A percentile compares a stretch with the other conserved stretches of the same genome.
phyloP scores from a whole-genome alignment of 2,329 filamentous ascomycete genomes.

The Hymenoscyphus linearis region DNA sequence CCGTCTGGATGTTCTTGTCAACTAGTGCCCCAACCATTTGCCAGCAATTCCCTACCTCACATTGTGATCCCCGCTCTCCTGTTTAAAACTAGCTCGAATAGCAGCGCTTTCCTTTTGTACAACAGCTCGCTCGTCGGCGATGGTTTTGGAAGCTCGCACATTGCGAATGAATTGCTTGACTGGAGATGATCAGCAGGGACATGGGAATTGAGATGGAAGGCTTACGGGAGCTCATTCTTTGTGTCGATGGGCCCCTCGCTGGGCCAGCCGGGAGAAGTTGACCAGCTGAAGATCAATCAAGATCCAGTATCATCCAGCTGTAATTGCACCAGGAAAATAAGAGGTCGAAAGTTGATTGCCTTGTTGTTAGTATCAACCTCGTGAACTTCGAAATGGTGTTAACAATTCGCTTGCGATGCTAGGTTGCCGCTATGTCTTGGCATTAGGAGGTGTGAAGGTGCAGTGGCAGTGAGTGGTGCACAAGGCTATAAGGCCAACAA shows the following conservation, averaged over 20 bases:
- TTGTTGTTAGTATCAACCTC: no score
- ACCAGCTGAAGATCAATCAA: no score
- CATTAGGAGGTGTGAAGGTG: no score
- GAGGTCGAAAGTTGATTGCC: no score
- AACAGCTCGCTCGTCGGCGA: slow-evolving; percentile 95
- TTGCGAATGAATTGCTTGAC: slow-evolving; percentile 99
- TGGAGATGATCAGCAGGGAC: slow-evolving; percentile 36
- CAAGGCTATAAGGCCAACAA: no score
- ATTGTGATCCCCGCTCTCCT: slow-evolving; percentile 90
- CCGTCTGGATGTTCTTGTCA: slow-evolving; percentile 52
- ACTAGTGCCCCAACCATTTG: slow-evolving; percentile 3
- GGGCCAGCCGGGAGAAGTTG: slow-evolving; percentile 23
- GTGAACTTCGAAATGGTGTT: no score
- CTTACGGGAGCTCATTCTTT: slow-evolving; percentile 34
- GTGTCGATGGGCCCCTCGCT: slow-evolving; percentile 27
- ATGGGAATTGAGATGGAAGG: slow-evolving; percentile 11
- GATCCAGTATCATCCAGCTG: no score
- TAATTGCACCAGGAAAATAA: no score
- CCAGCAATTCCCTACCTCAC: slow-evolving; percentile 60
- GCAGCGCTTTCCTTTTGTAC: slow-evolving; percentile 99
- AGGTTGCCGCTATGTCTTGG: no score
- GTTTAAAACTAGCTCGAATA: slow-evolving; percentile 93
- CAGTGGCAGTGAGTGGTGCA: no score
- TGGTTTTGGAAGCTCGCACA: slow-evolving; percentile 96
- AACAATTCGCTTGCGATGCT: no score